Evolutionary conservation across 441 rosid genomes (phyloP).

Genomic region (Hura crepitans): DNA sequence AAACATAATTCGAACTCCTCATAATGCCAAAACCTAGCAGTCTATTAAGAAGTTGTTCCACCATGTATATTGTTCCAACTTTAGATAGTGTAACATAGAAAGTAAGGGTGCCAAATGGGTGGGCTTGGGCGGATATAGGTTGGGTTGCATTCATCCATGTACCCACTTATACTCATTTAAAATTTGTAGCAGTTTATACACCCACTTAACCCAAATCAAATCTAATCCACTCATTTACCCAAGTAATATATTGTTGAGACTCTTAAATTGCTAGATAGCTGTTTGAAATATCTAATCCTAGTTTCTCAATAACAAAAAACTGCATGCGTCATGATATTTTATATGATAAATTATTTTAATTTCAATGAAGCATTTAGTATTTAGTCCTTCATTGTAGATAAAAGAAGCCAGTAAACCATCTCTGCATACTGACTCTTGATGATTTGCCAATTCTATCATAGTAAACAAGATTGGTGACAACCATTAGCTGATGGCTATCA

Average conservation of each 20-base stretch:
- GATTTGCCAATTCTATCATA: background rate
- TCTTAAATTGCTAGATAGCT: conserved; percentile 3
- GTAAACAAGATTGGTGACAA: background rate
- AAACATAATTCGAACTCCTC: background rate
- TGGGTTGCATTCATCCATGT: background rate
- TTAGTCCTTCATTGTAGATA: background rate
- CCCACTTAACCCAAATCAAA: background rate
- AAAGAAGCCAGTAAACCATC: background rate
- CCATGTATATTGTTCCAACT: too few relatives aligned
- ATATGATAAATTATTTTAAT: background rate
- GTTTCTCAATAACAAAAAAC: background rate
- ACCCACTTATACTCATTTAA: background rate
- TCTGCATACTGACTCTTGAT: background rate
- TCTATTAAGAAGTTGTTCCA: background rate
- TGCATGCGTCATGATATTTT: background rate
- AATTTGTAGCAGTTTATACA: background rate
- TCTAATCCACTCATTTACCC: background rate
- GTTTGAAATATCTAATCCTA: background rate
- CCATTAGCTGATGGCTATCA: background rate
- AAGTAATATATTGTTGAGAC: background rate
- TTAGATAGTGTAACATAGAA: too few relatives aligned
- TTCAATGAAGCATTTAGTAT: background rate
- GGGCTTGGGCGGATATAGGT: background rate
- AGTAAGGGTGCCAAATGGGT: too few relatives aligned
- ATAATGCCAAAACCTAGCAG: background rate